Evolutionary conservation across 192 early-diverging fungal genomes (phyloP).

Genomic region (Physocladia obscura): DNA sequence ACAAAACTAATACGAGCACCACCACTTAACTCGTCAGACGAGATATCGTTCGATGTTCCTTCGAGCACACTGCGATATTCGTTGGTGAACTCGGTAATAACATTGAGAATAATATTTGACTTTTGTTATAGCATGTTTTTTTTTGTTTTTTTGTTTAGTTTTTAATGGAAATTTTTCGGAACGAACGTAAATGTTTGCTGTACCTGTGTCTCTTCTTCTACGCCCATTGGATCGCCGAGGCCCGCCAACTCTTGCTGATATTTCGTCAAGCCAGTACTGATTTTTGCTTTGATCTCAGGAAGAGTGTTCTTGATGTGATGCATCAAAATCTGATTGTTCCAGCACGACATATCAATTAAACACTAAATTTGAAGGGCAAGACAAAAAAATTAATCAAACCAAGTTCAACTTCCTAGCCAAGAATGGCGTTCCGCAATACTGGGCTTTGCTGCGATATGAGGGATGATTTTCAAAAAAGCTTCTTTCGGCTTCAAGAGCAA

Average conservation of each 20-base stretch:
- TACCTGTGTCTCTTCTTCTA: constrained; percentile 66
- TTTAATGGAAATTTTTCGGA: not conserved
- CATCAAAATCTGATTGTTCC: constrained; percentile 84
- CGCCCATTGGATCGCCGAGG: constrained; percentile 88
- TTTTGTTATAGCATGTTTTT: constrained; percentile 30
- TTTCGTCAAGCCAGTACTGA: constrained; percentile 77
- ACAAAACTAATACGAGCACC: constrained; percentile 99
- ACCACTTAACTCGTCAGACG: constrained; percentile 91
- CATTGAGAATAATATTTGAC: constrained; percentile 90
- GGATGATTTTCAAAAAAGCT: constrained; percentile 93
- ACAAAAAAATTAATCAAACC: constrained; percentile 44
- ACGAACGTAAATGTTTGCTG: no score
- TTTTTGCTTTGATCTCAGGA: constrained; percentile 98
- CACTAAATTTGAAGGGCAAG: not conserved
- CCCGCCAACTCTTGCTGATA: constrained; percentile 82
- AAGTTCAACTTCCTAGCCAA: constrained; percentile 96
- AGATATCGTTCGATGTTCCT: constrained; percentile 93
- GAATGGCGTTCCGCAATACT: constrained; percentile 99
- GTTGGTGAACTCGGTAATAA: constrained; percentile 98
- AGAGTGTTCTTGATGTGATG: constrained; percentile 98
- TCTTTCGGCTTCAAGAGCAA: constrained; percentile 86
- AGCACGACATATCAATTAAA: not conserved
- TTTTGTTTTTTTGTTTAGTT: not conserved
- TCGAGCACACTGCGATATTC: constrained; percentile 96
- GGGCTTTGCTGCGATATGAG: constrained; percentile 92